phyloP scores from a whole-genome alignment of 768 basidiomycete genomes.

The Suillus placidus region DNA sequence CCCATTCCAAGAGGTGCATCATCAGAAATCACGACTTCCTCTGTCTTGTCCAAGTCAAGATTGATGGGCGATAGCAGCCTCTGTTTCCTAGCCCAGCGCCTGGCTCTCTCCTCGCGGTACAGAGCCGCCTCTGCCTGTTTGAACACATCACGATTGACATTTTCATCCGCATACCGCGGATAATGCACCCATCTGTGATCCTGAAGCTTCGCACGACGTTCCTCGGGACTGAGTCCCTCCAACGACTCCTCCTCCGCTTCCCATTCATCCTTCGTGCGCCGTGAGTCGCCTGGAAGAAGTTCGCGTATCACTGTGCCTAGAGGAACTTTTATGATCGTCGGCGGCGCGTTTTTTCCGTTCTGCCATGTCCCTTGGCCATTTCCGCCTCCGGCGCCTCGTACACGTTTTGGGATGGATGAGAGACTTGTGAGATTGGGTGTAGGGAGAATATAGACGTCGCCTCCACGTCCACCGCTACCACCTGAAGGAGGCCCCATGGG shows the following conservation, averaged over 20 bases:
- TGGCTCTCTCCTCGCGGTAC: constrained; percentile 63
- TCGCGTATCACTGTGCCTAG: constrained; percentile 89
- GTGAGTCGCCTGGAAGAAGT: constrained; percentile 64
- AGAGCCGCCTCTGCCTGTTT: constrained; percentile 67
- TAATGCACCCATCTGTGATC: constrained; percentile 81
- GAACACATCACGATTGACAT: constrained; percentile 65
- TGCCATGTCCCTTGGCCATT: constrained; percentile 87
- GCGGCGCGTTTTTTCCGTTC: constrained; percentile 75
- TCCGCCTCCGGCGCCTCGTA: constrained; percentile 66
- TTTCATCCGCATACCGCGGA: constrained; percentile 64
- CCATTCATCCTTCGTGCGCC: constrained; percentile 68
- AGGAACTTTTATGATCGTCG: constrained; percentile 80
- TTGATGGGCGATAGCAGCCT: constrained; percentile 47
- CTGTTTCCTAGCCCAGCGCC: constrained; percentile 49
- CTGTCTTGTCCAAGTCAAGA: constrained; percentile 64
- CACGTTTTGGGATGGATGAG: constrained; percentile 65
- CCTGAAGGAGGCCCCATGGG: constrained; percentile 90
- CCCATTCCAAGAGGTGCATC: constrained; percentile 69
- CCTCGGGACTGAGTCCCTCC: constrained; percentile 47
- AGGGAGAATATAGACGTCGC: constrained; percentile 83
- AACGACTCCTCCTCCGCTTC: constrained; percentile 69
- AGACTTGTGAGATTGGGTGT: constrained; percentile 79
- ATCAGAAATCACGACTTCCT: constrained; percentile 39
- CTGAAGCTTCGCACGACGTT: constrained; percentile 61
- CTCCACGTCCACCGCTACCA: constrained; percentile 89